These are phyloP conservation scores for Fusarium citri DNA, from an alignment of 2,329 filamentous ascomycete genomes.

Conservation along the genomic window DNA sequence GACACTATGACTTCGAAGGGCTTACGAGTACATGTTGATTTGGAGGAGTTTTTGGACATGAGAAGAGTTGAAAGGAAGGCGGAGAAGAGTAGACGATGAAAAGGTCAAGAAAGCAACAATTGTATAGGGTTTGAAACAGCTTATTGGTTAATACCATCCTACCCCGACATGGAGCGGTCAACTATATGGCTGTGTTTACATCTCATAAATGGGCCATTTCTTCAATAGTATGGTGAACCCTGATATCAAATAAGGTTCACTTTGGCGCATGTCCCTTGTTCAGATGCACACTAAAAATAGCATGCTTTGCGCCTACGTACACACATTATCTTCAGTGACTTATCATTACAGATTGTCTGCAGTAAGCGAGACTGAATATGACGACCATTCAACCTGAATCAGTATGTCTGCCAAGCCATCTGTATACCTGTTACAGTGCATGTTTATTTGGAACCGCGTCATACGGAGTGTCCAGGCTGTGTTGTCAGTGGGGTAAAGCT, in stretches of 20 bases:
- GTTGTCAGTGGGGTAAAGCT: conserved; percentile 15
- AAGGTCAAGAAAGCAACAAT: not conserved
- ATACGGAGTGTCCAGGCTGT: conserved; percentile 3
- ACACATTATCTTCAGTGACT: not conserved
- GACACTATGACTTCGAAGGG: conserved; percentile 62
- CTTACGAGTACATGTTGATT: conserved; percentile 62
- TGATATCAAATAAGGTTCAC: not conserved
- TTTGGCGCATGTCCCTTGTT: not conserved
- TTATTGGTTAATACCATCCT: not conserved
- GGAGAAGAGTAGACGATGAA: conserved; percentile 17
- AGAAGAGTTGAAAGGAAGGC: conserved; percentile 45
- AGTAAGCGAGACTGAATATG: not conserved
- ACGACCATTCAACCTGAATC: not conserved
- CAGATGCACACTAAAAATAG: conserved; percentile 9
- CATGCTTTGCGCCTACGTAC: not conserved
- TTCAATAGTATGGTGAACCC: not conserved
- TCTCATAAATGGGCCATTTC: not conserved
- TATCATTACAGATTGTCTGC: not conserved
- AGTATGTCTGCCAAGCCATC: not conserved
- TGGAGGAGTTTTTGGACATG: conserved; percentile 60
- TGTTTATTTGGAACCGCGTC: conserved; percentile 10
- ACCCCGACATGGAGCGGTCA: not conserved
- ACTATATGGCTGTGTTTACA: not conserved
- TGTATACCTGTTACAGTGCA: not conserved
- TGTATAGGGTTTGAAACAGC: too few species aligned